A percentile compares a stretch with the other conserved stretches of the same genome.
Conservation (phyloP, 257 asterid genomes). For the Rauvolfia tetraphylla region DNA sequence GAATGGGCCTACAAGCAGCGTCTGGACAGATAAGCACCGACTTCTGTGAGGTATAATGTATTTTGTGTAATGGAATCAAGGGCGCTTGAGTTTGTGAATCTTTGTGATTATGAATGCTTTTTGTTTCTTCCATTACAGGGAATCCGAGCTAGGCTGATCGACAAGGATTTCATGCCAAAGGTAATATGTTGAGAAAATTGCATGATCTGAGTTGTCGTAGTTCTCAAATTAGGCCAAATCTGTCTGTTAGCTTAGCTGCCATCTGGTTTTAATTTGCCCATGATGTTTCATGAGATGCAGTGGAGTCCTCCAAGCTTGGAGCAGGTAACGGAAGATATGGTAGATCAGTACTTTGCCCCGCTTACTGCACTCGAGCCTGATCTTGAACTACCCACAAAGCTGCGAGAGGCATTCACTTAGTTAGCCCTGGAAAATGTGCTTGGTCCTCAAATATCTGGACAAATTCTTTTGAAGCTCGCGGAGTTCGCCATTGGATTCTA, state of each 20-base stretch:
- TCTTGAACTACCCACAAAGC: constrained; percentile 70
- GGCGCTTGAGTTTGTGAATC: constrained; percentile 2
- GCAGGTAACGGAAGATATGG: constrained; percentile 78
- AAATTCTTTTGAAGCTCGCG: not conserved
- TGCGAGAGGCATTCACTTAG: constrained; percentile 61
- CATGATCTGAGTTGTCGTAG: not conserved
- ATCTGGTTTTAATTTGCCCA: not conserved
- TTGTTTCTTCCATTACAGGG: constrained; percentile 44
- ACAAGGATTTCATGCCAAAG: constrained; percentile 80
- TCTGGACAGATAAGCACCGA: constrained; percentile 58
- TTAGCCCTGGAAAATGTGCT: not conserved
- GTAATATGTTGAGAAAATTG: constrained; percentile 24
- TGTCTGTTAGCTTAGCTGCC: not conserved
- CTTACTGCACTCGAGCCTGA: constrained; percentile 71
- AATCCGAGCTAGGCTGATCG: constrained; percentile 72
- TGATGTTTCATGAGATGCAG: constrained; percentile 40
- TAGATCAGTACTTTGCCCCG: constrained; percentile 67
- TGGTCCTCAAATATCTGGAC: not conserved
- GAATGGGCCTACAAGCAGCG: constrained; percentile 79
- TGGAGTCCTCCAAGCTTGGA: constrained; percentile 96
- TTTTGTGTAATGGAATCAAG: constrained; percentile 4
- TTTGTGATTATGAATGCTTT: constrained; percentile 7
- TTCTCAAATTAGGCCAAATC: not conserved
- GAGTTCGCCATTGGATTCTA: no score
- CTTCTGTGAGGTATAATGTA: constrained; percentile 62